Conservation (phyloP, 805 yeast species). For the Metschnikowia sp. region DNA sequence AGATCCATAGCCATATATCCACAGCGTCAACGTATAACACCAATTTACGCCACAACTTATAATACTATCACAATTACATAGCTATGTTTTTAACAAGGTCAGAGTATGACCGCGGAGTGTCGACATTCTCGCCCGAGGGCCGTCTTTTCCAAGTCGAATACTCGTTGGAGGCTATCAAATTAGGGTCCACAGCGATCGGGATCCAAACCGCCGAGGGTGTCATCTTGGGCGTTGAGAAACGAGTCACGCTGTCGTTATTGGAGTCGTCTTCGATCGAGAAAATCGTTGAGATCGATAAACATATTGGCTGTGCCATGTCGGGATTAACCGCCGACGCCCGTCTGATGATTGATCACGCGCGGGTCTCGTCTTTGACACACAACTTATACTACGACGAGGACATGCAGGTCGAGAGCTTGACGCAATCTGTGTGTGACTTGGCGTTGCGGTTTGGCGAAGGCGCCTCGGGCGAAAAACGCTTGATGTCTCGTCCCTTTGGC, state of each 20-base stretch:
- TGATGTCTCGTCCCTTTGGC: conserved; percentile 98
- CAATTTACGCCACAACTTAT: background rate
- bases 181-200: conserved; percentile 98
- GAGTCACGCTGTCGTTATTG: conserved; percentile 87
- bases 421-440: conserved; percentile 95
- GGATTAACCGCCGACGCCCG: conserved; percentile 99
- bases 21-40: background rate
- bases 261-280: conserved; percentile 95
- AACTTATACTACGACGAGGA: conserved; percentile 87
- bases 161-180: conserved; percentile 93
- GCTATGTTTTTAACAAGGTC: conserved; percentile 96
- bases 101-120: conserved; percentile 98
- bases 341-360: conserved; percentile 97
- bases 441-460: conserved; percentile 97
- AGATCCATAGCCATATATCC: background rate
- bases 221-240: conserved; percentile 91
- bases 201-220: conserved; percentile 95
- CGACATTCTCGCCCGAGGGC: conserved; percentile 98
- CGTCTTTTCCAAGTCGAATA: conserved; percentile 97
- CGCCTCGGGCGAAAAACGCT: conserved; percentile 89
- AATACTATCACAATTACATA: background rate
- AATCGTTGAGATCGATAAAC: conserved; percentile 89
- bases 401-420: conserved; percentile 86
- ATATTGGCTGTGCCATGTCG: conserved; percentile 98
- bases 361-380: conserved; percentile 86